Evolutionary conservation across 345 rosid genomes (phyloP), one percentile per base, ranked within the genome.

Genomic region (Pistacia integerrima): DNA sequence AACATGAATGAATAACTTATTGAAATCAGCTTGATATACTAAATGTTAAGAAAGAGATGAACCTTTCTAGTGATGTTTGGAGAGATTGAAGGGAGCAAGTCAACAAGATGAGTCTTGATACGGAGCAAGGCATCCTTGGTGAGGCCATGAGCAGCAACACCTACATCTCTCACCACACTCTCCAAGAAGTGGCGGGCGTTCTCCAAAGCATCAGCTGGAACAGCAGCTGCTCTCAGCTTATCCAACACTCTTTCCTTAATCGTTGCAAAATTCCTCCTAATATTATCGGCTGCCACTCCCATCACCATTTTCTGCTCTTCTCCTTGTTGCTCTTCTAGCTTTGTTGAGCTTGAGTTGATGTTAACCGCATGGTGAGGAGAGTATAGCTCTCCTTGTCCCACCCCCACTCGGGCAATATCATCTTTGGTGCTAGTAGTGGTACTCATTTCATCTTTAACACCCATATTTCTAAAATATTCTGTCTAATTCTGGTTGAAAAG

Each of bases 91-190:
- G 89, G 87, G 16, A 86, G 64, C 61, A 83, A 59, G 63, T 60
- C 84, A 25, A 82, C 78, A 33, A 86, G 87, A 64, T 77, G 79
- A 17, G 81, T 82, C 82, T 82, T 86, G 79, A 86, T 83, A 61
- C 86, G 78, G 56, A 78, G 76, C 72, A 88, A 68, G 51, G 88
- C 88, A 67, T 86, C 87, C 77, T 78, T 86, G 62, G 90, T 83
- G 55, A 88, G 75, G 25, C 85, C 86, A 35, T 86, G 90, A 70
- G 87, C 87, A 8, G 84, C 88, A 67, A 79, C 78, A 3, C 83
- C 84, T 14, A 84, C 79, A 71, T 88, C 86, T 55, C 73, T 88
- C 11, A 88, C 72, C 65, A 75, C 77, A 38, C 78, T 78, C 79
- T 86, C 90, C 68, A 86, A 49, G 69, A 85, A 85, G 74, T 72